These are phyloP conservation scores for Rutstroemia sp. DNA, from an alignment of 2,329 filamentous ascomycete genomes.

Conservation along the genomic window DNA sequence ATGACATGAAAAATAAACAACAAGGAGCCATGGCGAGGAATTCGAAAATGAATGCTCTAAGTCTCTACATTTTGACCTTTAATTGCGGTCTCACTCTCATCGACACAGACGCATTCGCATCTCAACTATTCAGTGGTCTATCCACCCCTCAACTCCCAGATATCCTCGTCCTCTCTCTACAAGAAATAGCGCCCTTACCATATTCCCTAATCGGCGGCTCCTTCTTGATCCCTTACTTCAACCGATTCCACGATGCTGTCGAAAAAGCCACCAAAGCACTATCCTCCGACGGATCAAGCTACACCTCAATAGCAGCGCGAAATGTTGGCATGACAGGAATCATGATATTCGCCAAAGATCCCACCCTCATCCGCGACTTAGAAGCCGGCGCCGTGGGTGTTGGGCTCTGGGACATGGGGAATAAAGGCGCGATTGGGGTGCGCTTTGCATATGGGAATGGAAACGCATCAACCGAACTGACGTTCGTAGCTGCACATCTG, in stretches of 20 bases:
- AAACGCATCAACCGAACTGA: constrained; percentile 53
- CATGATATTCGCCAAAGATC: constrained; percentile 70
- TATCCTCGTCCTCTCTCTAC: constrained; percentile 61
- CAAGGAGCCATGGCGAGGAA: not conserved
- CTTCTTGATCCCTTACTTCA: constrained; percentile 69
- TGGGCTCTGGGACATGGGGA: constrained; percentile 81
- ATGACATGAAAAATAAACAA: not conserved
- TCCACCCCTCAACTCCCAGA: constrained; percentile 50
- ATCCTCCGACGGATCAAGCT: constrained; percentile 35
- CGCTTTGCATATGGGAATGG: constrained; percentile 51
- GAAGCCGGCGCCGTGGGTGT: constrained; percentile 78
- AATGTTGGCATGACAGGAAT: constrained; percentile 88
- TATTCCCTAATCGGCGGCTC: constrained; percentile 81
- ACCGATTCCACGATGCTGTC: constrained; percentile 63
- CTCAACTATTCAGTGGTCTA: constrained; percentile 59
- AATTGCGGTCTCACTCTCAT: constrained; percentile 75
- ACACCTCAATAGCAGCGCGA: constrained; percentile 61
- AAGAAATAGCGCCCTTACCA: constrained; percentile 82
- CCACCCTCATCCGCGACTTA: constrained; percentile 53
- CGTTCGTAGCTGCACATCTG: constrained; percentile 82
- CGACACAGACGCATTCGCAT: constrained; percentile 61
- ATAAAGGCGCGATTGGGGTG: constrained; percentile 86
- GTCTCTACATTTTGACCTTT: constrained; percentile 77
- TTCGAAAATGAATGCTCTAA: constrained; percentile 34
- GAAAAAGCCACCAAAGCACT: constrained; percentile 50